phyloP scores from a whole-genome alignment of 768 basidiomycete species.

The Trichaptum fuscoviolaceum region DNA sequence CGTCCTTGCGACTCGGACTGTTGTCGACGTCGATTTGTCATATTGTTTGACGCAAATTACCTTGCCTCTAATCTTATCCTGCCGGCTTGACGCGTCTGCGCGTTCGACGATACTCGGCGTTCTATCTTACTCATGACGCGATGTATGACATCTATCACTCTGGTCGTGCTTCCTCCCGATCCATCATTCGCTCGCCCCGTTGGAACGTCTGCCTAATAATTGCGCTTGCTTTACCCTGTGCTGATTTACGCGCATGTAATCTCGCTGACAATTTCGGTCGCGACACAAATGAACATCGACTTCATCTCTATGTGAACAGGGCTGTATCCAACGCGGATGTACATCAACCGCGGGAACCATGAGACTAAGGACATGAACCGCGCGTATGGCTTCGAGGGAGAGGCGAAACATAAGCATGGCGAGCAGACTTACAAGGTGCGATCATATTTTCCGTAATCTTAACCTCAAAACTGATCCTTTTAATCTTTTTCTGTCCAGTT shows the following conservation, averaged over 20 bases:
- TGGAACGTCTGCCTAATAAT: neutral
- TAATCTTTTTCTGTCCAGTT: slow-evolving; percentile 40
- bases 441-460: neutral
- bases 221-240: neutral
- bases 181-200: neutral
- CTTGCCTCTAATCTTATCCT: neutral
- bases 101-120: neutral
- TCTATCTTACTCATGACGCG: no score
- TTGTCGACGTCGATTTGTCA: neutral
- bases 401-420: slow-evolving; percentile 94
- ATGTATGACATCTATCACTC: no score
- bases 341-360: slow-evolving; percentile 94
- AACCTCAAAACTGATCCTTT: slow-evolving; percentile 7
- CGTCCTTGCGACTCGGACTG: neutral
- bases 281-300: no score
- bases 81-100: slow-evolving; percentile 2
- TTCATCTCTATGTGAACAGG: slow-evolving; percentile 37
- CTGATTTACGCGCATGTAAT: neutral
- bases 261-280: neutral
- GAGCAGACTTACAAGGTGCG: slow-evolving; percentile 88
- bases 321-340: slow-evolving; percentile 88
- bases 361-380: slow-evolving; percentile 97
- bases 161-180: neutral
- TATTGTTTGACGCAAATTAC: neutral
- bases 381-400: slow-evolving; percentile 91